A percentile compares a stretch with the other conserved stretches of the same genome.
phyloP scores from a whole-genome alignment of 441 rosid genomes.

The Breynia disticha region DNA sequence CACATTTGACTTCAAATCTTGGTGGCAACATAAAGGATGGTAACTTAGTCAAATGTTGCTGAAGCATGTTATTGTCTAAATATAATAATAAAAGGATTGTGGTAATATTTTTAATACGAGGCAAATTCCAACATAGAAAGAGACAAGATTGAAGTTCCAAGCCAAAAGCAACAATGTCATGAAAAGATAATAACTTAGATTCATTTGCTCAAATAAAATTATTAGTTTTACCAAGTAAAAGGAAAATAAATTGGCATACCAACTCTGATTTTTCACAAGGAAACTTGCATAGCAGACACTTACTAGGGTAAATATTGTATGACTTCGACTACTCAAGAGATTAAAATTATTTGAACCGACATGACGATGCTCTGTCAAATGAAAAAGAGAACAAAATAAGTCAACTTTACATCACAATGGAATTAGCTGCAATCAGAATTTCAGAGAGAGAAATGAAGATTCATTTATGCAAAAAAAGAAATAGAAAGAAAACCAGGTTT shows the following conservation, averaged over 20 bases:
- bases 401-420: too few relatives aligned
- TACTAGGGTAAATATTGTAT: conserved; percentile 96
- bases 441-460: conserved; percentile 5
- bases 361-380: conserved; percentile 87
- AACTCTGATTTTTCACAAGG: neutral
- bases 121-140: too few relatives aligned
- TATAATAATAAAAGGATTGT: too few relatives aligned
- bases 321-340: conserved; percentile 96
- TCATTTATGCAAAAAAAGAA: conserved; percentile 1
- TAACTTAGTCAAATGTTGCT: too few relatives aligned
- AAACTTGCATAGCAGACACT: conserved; percentile 3
- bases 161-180: too few relatives aligned
- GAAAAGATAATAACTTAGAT: too few relatives aligned
- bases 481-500: conserved; percentile 4
- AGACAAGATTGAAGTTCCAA: too few relatives aligned
- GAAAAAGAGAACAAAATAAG: neutral
- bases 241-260: conserved; percentile 3
- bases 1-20: too few relatives aligned
- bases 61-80: too few relatives aligned
- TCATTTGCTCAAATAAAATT: neutral
- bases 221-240: conserved; percentile 3
- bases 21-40: too few relatives aligned
- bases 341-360: conserved; percentile 99
- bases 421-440: too few relatives aligned
- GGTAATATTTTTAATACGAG: too few relatives aligned